Percentiles rank a stretch among this genome's conserved stretches.
These are phyloP conservation scores for Trapa incisa DNA, from an alignment of 345 rosid species.

Conservation along the genomic window DNA sequence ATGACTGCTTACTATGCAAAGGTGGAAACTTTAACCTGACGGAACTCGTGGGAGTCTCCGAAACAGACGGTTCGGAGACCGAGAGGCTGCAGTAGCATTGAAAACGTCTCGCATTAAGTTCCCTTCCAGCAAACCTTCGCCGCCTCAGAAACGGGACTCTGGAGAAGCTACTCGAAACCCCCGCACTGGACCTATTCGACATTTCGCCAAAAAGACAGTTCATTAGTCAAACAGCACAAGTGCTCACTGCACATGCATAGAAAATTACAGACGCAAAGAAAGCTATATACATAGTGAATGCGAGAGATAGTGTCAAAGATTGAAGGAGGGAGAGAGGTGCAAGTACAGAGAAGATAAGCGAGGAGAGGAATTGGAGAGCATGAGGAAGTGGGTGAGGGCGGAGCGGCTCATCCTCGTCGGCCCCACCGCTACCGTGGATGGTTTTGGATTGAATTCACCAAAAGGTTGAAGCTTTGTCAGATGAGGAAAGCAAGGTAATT, in stretches of 20 bases:
- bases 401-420: constrained; percentile 29
- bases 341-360: constrained; percentile 37
- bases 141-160: neutral
- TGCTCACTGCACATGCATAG: neutral
- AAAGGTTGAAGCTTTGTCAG: constrained; percentile 1
- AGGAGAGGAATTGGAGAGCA: constrained; percentile 28
- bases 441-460: neutral
- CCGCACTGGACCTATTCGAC: constrained; percentile 18
- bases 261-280: neutral
- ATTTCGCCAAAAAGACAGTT: neutral
- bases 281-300: neutral
- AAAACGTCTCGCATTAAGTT: constrained; percentile 11
- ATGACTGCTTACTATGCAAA: neutral
- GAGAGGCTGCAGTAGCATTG: constrained; percentile 40
- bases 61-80: constrained; percentile 17
- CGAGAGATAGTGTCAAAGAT: neutral
- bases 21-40: constrained; percentile 17
- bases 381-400: constrained; percentile 28
- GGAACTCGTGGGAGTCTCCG: constrained; percentile 23
- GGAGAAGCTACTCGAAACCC: constrained; percentile 14
- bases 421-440: neutral
- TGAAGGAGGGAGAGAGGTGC: constrained; percentile 6
- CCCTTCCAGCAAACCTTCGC: neutral
- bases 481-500: neutral
- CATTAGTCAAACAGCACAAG: neutral